These are phyloP conservation scores for Plantago lanceolata DNA, from an alignment of 305 asterid genomes.

Conservation along the genomic window DNA sequence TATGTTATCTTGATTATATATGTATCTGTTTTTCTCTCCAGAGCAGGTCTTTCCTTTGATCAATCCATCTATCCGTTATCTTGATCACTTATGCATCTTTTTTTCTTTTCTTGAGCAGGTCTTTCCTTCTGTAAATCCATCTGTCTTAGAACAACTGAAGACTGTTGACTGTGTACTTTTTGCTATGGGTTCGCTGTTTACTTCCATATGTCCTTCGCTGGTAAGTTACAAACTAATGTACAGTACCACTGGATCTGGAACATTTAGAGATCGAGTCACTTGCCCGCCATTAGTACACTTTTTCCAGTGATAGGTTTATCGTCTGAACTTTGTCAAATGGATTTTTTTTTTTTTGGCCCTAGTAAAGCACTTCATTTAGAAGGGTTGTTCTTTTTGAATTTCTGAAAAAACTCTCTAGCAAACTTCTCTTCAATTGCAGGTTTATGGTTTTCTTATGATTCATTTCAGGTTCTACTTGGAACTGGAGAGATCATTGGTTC, in stretches of 20 bases:
- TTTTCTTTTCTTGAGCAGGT: conserved; percentile 52
- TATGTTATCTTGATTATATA: not conserved
- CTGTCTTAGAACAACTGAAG: conserved; percentile 69
- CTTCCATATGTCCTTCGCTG: conserved; percentile 95
- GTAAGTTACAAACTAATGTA: conserved; percentile 35
- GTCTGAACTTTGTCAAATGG: not conserved
- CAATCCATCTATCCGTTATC: conserved; percentile 52
- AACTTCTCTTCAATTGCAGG: not conserved
- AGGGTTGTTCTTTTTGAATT: too few relatives aligned
- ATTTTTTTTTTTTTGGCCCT: too few relatives aligned
- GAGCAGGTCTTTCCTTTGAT: conserved; percentile 80
- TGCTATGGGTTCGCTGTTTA: conserved; percentile 95
- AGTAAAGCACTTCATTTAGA: too few relatives aligned
- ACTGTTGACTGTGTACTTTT: conserved; percentile 72
- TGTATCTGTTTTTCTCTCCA: conserved; percentile 15
- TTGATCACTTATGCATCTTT: not conserved
- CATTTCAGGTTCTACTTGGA: conserved; percentile 75
- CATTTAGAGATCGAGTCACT: not conserved
- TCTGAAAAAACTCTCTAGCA: not conserved
- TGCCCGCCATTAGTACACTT: not conserved
- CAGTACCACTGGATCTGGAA: not conserved
- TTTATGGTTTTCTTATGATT: conserved; percentile 22
- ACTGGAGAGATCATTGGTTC: conserved; percentile 77
- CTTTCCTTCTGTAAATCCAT: conserved; percentile 69
- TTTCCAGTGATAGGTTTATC: not conserved